Evolutionary conservation across 148 eudicot genomes (phyloP), one percentile per base, ranked within the genome.

Genomic region (Rhododendron vialii): DNA sequence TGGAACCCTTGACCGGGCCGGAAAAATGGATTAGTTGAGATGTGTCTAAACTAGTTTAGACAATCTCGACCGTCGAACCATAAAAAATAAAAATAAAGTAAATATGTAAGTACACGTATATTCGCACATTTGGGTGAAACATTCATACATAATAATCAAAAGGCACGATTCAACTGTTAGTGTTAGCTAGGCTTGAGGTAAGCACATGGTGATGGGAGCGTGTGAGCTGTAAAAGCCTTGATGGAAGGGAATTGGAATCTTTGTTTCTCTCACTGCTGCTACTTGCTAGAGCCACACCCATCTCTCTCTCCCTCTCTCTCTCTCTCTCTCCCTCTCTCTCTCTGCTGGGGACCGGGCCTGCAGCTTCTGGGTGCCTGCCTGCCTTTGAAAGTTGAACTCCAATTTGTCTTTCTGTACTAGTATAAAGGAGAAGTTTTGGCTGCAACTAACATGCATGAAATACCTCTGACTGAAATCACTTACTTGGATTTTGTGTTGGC

Each of bases 141-240:
- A 18, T 65, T 22, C 26, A 5, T 22, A 22, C 71, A 65, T 65
- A 5, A 65, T 65, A 5, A n/a, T 65, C 73, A 2, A n/a, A 26
- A 65, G 73, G 30, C 12, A 41, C 1, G 45, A 5, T 0, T 0
- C 7, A 41, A 41, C 43, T 5, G 43, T 41, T 41, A 41, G 43
- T 41, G 43, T 41, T 41, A 41, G 43, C 6, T 38, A 5, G 6
- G 71, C 30, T 7, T 67, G 14, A 10, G 14, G 14, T 7, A 65
- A 65, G 33, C 74, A 67, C 74, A 67, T 67, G 43, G 41, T 17
- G 36, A 15, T 17, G 22, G 78, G 15, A 74, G 41, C 35, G 33
- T 33, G 77, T 74, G 41, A 74, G 78, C 78, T 74, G 78, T 74
- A 74, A 74, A 41, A 74, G 41, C 71, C 30, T 65, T 65, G 71